Base-by-base conservation (phyloP, 352 stramenopile genomes). In the Phytophthora pinifolia region DNA sequence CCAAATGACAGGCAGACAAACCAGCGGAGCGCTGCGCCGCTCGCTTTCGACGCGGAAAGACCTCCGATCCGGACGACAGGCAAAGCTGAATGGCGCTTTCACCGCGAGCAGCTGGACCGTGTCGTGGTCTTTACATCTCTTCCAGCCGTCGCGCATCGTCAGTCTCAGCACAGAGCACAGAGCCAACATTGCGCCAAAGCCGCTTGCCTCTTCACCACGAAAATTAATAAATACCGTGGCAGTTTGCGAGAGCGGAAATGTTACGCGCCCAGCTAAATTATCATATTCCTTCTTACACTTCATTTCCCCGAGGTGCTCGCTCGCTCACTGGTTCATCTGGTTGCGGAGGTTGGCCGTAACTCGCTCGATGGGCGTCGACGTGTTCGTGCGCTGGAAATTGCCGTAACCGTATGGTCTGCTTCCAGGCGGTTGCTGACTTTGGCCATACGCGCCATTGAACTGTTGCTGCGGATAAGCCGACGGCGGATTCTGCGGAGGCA, bases 301-400 rank as follows among this genome's bases (percentile, higher is more conserved):
- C 30, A 10, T 37, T 60, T 48, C 20, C 18, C 35, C 15, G 30
- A 10, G 18, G n/a, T 17, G 38, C 46, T 39, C 31, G 17, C 15
- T 54, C 27, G 15, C 35, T 66, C 30, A 72, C 34, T 57, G 58
- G 18, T 65, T 67, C 17, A 65, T 67, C 10, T 66, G 62, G 37
- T 67, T 72, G 15, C 63, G 58, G 44, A 68, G 53, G 50, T 72
- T 68, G 29, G 52, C 63, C 29, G 63, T 67, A 17, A 60, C 63
- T 45, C 49, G 41, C 49, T 65, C 63, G 44, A 71, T 71, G 9
- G 57, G 43, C 32, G 59, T 72, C 12, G 59, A 57, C 46, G 39
- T 57, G 37, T 45, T 66, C 8, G 42, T 25, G n/a, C 45, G 62
- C 12, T 58, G 54, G 31, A 64, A 63, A 56, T 57, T 46, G 29